Evolutionary conservation across 2,329 filamentous ascomycete genomes (phyloP).

Genomic region (Aspergillus nomiae): DNA sequence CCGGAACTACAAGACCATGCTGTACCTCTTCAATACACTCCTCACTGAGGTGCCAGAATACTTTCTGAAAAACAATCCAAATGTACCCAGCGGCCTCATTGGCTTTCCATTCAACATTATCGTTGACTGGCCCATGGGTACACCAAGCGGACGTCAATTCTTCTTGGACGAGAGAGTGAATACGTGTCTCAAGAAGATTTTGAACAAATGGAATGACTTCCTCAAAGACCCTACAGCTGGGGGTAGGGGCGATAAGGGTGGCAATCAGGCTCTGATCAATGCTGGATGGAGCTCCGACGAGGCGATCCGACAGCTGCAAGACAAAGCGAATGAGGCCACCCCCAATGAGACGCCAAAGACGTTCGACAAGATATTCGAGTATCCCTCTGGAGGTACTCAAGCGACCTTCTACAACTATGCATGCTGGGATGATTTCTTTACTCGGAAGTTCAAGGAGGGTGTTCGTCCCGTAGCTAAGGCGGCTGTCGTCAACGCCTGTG

Average conservation of each 20-base stretch:
- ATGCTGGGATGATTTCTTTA: neutral
- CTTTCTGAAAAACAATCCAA: neutral
- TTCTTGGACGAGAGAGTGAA: constrained; percentile 2
- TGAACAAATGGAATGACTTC: neutral
- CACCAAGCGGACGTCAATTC: constrained; percentile 6
- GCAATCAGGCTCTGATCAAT: neutral
- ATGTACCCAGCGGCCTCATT: constrained; percentile 6
- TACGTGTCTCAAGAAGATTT: neutral
- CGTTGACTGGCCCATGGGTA: constrained; percentile 10
- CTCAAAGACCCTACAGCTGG: neutral
- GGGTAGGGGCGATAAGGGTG: neutral
- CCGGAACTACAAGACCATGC: constrained; percentile 11
- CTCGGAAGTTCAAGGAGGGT: neutral
- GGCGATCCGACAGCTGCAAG: neutral
- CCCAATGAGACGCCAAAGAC: neutral
- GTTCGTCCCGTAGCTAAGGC: neutral
- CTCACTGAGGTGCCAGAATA: constrained; percentile 7
- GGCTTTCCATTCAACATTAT: constrained; percentile 9
- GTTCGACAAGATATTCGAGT: neutral
- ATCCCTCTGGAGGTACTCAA: neutral
- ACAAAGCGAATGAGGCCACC: neutral
- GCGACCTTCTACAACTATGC: neutral
- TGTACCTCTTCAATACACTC: constrained; percentile 11
- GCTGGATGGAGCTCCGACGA: neutral
- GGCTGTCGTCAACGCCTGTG: neutral